These are phyloP conservation scores for Circinella umbellata DNA, from an alignment of 371 early-diverging fungal genomes.

Conservation along the genomic window DNA sequence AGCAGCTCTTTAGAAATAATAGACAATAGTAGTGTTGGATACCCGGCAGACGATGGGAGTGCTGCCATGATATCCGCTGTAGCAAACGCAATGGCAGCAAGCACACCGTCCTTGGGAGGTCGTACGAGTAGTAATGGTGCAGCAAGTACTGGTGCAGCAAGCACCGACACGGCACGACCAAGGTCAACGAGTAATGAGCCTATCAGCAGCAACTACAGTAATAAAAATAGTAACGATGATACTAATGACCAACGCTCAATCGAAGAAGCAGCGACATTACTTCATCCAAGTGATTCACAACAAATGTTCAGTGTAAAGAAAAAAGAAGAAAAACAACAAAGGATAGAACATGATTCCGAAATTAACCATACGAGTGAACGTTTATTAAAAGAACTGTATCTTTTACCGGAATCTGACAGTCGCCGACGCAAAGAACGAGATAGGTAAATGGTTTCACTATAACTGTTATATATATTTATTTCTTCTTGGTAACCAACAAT, in stretches of 20 bases:
- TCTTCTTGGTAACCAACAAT: not conserved
- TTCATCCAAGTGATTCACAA: not conserved
- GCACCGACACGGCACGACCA: not conserved
- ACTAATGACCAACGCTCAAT: not conserved
- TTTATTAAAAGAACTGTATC: conserved; percentile 14
- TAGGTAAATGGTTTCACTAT: conserved; percentile 11
- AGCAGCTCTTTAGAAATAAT: not conserved
- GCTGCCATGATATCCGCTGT: conserved; percentile 6
- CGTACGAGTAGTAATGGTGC: not conserved
- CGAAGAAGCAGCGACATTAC: not conserved
- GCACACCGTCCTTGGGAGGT: conserved; percentile 4
- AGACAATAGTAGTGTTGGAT: not conserved
- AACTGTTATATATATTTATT: not conserved
- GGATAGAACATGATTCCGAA: not conserved
- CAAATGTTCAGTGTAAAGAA: not conserved
- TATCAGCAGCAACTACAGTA: not conserved
- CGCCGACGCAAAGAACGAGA: conserved; percentile 23
- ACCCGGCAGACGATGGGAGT: not conserved
- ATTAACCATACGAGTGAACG: conserved; percentile 13
- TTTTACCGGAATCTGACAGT: conserved; percentile 10
- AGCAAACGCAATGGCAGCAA: not conserved
- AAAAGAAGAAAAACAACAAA: not conserved
- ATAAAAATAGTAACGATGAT: not conserved
- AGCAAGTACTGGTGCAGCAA: not conserved
- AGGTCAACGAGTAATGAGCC: not conserved